Evolutionary conservation across 2,329 filamentous ascomycete species (phyloP), one percentile per base, ranked within the genome.

Genomic region (Penicillium sp.): DNA sequence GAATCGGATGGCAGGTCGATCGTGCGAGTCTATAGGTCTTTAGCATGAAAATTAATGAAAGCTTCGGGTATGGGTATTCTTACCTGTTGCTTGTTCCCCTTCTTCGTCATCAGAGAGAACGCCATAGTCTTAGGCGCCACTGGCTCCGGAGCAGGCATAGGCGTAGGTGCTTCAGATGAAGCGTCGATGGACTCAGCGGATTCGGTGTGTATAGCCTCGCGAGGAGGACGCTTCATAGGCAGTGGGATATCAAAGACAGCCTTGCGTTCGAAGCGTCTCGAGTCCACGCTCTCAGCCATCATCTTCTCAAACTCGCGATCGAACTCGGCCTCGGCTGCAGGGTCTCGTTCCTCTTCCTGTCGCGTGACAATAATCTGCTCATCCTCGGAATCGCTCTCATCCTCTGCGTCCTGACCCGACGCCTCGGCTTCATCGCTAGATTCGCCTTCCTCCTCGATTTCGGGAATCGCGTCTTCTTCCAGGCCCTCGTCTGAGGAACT

Each of bases 281-380:
- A 94, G 58, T 98, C 93, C 60, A 95, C 74, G 71, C 91, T 96
- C 69, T 98, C 93, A 41, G 90, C 81, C 91, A 98, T 97, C 81
- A 98, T 87, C 69, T 95, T 96, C 29, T 93, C 90, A 67, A 95
- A 93, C 69, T 97, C 93, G 59, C 91, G 87, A 64, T 98, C 94
- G 65, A 98, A 98, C 34, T 98, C 93, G 6, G 91, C 93, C 63
- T 98, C 93, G 32, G 86, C 89, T 70, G 96, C 90, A 0, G 91
- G 90, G 56, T 98, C 90, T 46, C 90, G 79, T 59, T 91, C 81
- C 65, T 96, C 89, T 66, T 95, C 87, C 62, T 91, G 85, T 50
- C 90, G 84, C 36, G 89, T 94, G 39, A 98, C 91, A 35, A 96
- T 80, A 57, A 97, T 95, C 20, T 87, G 82, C 65, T 97, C 90